phyloP scores from a whole-genome alignment of 345 rosid genomes.

The Syzygium aromaticum region DNA sequence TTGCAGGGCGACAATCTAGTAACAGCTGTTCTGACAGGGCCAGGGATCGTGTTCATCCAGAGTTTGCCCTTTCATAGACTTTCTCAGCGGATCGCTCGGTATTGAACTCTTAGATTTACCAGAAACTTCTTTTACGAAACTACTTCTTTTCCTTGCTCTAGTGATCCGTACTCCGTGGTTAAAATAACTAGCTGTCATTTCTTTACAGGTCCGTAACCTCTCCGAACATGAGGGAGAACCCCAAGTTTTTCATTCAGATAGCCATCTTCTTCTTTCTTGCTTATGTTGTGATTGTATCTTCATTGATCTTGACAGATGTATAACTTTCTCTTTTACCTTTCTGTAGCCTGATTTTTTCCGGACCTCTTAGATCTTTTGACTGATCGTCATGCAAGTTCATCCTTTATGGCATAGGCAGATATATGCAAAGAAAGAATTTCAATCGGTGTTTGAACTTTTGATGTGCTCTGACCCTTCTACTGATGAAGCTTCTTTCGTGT shows the following conservation, averaged over 20 bases:
- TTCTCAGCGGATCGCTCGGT: conserved; percentile 95
- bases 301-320: conserved; percentile 86
- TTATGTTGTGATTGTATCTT: conserved; percentile 89
- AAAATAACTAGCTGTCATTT: conserved; percentile 1
- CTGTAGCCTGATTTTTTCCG: not conserved
- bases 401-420: not conserved
- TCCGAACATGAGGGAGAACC: conserved; percentile 99
- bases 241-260: conserved; percentile 77
- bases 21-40: conserved; percentile 82
- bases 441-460: not conserved
- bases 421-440: not conserved
- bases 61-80: conserved; percentile 86
- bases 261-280: conserved; percentile 88
- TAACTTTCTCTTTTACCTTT: conserved; percentile 10
- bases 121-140: not conserved
- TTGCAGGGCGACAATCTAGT: conserved; percentile 85
- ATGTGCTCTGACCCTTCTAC: not conserved
- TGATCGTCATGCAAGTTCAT: not conserved
- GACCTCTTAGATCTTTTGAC: not conserved
- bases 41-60: conserved; percentile 97
- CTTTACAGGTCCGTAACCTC: conserved; percentile 88
- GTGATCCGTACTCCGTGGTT: not conserved
- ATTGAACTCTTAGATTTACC: not conserved
- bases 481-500: not conserved
- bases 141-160: not conserved